phyloP scores from a whole-genome alignment of 306 rosid species.

The Cucurbita moschata region DNA sequence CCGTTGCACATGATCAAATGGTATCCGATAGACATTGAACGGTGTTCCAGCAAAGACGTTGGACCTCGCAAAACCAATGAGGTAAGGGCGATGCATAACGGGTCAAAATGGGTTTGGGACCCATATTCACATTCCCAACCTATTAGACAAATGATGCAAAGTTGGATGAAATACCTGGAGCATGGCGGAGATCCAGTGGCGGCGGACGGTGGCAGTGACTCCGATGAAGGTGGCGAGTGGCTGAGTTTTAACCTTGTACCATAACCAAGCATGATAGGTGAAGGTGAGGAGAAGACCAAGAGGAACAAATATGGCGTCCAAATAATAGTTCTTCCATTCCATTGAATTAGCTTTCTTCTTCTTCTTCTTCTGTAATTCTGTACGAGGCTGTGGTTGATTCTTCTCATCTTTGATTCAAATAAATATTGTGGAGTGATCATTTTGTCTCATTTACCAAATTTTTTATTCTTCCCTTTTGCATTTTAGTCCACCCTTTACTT shows the following conservation, averaged over 20 bases:
- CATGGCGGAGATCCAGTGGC: slow-evolving; percentile 8
- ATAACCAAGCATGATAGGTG: slow-evolving; percentile 13
- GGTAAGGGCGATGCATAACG: no score
- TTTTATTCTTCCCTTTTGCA: no score
- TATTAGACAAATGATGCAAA: no score
- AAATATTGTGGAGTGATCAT: not conserved
- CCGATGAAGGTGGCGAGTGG: slow-evolving; percentile 15
- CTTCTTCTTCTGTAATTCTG: not conserved
- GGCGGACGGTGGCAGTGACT: not conserved
- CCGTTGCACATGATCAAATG: no score
- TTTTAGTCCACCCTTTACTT: no score
- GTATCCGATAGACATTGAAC: no score
- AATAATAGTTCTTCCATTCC: slow-evolving; percentile 15
- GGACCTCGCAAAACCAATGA: no score
- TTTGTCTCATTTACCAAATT: not conserved
- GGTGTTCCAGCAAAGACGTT: no score
- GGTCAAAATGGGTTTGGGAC: no score
- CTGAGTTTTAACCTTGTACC: slow-evolving; percentile 12
- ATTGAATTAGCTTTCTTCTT: not conserved
- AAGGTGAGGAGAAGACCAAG: not conserved
- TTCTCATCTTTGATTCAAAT: not conserved
- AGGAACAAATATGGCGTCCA: slow-evolving; percentile 13
- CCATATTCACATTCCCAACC: no score
- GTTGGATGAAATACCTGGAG: not conserved
- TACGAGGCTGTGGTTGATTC: not conserved